These are phyloP conservation scores for Diaporthe helianthi DNA, from an alignment of 2,329 filamentous ascomycete genomes.

Conservation along the genomic window DNA sequence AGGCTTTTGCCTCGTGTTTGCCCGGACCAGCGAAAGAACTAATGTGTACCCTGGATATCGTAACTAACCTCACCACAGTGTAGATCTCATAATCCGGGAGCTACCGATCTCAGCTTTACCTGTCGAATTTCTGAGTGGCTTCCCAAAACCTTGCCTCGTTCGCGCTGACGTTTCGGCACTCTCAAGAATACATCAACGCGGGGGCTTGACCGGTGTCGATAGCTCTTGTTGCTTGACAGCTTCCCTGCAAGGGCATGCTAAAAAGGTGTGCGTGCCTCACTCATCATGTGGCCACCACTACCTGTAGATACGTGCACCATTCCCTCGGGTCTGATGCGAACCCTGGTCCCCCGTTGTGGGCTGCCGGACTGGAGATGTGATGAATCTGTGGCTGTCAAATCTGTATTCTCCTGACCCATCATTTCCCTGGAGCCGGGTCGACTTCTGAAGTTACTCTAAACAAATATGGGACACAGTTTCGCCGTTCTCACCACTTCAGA, in stretches of 20 bases:
- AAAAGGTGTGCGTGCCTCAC: constrained; percentile 22
- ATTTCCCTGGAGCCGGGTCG: constrained; percentile 7
- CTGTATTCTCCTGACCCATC: neutral
- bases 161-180: constrained; percentile 25
- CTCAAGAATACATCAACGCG: constrained; percentile 11
- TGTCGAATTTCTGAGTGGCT: constrained; percentile 4
- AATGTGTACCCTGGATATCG: neutral
- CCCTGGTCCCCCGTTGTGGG: constrained; percentile 10
- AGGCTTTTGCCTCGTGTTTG: neutral
- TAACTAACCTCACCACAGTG: neutral
- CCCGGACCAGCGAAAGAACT: neutral
- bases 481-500: neutral
- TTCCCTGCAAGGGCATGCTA: constrained; percentile 32
- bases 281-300: constrained; percentile 32
- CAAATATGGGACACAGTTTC: neutral
- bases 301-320: constrained; percentile 26
- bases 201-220: constrained; percentile 33
- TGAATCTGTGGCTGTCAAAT: constrained; percentile 6
- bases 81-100: constrained; percentile 26
- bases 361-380: constrained; percentile 25
- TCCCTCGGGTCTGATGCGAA: constrained; percentile 27
- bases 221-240: constrained; percentile 27
- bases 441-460: neutral
- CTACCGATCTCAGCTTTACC: constrained; percentile 28
- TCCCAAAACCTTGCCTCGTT: neutral